Conservation (phyloP, 208 protist species). For the Leishmania martiniquensis region DNA sequence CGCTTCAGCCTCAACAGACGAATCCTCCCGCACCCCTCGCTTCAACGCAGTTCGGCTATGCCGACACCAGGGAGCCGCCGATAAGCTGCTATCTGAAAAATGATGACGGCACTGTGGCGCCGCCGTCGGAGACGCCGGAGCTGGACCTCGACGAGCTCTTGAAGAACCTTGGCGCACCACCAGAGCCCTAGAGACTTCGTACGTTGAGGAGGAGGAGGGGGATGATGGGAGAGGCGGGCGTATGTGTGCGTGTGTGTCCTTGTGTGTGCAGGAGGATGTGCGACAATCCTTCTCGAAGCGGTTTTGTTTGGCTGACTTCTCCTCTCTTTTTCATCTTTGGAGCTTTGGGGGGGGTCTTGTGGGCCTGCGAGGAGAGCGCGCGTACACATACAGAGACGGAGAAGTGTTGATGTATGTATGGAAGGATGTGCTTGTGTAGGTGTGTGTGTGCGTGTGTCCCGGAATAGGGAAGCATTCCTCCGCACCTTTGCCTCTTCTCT, state of each 20-base stretch:
- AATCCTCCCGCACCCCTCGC: background rate
- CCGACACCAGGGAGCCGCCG: slow-evolving; percentile 12
- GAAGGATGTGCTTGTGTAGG: background rate
- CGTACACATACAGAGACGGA: too few species aligned
- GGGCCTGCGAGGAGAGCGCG: too few species aligned
- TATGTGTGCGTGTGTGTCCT: background rate
- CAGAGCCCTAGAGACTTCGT: slow-evolving; percentile 15
- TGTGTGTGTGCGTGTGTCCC: background rate
- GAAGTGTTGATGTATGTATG: too few species aligned
- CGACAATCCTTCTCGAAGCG: background rate
- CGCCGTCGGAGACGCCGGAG: slow-evolving; percentile 15
- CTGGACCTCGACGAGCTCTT: slow-evolving; percentile 46
- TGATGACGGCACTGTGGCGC: slow-evolving; percentile 13
- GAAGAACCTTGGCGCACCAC: slow-evolving; percentile 35
- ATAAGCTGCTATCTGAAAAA: slow-evolving; percentile 41
- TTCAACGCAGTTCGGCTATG: background rate
- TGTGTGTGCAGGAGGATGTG: background rate
- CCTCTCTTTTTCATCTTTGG: background rate
- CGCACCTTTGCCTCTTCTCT: too few species aligned
- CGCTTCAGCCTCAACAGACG: slow-evolving; percentile 22
- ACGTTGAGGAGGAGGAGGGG: too few species aligned
- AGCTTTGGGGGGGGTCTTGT: too few species aligned
- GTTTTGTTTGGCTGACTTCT: background rate
- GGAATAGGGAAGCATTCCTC: too few species aligned
- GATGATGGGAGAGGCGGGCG: background rate